A percentile compares a stretch with the other conserved stretches of the same genome.
These are phyloP conservation scores for Ilex asprella DNA, from an alignment of 257 asterid species.

Conservation along the genomic window DNA sequence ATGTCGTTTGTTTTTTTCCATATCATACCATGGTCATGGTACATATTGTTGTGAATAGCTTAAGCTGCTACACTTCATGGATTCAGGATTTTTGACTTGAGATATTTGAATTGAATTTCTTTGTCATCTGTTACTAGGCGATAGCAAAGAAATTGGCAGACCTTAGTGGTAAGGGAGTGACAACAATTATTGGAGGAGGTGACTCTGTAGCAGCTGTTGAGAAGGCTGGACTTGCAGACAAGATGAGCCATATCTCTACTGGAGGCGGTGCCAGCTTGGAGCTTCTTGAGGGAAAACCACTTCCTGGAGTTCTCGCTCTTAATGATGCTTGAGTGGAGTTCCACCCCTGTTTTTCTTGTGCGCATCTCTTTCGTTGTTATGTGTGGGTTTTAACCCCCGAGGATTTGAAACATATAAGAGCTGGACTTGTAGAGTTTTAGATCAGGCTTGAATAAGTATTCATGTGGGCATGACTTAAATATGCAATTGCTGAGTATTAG, in stretches of 20 bases:
- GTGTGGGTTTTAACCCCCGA: constrained; percentile 8
- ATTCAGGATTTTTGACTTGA: too few relatives aligned
- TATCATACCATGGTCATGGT: too few relatives aligned
- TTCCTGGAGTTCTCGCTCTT: constrained; percentile 83
- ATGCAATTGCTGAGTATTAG: too few relatives aligned
- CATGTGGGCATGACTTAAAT: constrained; percentile 7
- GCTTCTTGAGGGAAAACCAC: constrained; percentile 79
- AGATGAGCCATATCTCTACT: constrained; percentile 94
- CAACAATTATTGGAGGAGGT: constrained; percentile 89
- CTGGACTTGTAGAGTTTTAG: background rate
- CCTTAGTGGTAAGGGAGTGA: constrained; percentile 84
- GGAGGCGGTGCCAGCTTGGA: constrained; percentile 98
- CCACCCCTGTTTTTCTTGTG: constrained; percentile 4
- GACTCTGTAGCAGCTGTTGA: constrained; percentile 96
- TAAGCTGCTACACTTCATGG: too few relatives aligned
- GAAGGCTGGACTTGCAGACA: constrained; percentile 84
- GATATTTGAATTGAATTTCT: background rate
- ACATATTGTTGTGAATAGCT: too few relatives aligned
- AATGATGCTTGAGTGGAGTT: constrained; percentile 45
- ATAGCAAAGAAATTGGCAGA: constrained; percentile 76
- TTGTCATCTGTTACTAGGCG: constrained; percentile 26
- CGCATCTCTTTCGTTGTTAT: background rate
- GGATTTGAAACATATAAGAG: constrained; percentile 16
- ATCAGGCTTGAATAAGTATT: constrained; percentile 28
- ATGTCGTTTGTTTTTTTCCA: background rate